Percentiles rank a stretch among this genome's conserved stretches.
These are phyloP conservation scores for Thraustotheca clavata DNA, from an alignment of 352 stramenopile genomes.

Conservation along the genomic window DNA sequence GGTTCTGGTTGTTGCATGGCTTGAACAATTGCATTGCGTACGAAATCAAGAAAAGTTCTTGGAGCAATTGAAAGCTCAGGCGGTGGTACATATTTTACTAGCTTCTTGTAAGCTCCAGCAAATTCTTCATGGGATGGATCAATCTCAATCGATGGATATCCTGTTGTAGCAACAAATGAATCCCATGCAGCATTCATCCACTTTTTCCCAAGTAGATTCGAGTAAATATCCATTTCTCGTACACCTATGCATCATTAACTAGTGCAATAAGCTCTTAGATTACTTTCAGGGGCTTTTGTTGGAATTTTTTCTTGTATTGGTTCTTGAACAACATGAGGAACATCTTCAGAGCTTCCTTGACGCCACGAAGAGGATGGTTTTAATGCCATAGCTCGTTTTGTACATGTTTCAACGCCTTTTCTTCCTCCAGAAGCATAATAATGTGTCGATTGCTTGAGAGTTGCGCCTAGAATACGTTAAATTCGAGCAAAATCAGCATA, in stretches of 20 bases:
- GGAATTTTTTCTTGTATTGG: background rate
- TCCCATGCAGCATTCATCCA: slow-evolving; percentile 55
- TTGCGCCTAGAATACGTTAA: background rate
- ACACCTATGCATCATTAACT: background rate
- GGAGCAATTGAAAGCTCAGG: background rate
- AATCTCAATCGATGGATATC: slow-evolving; percentile 26
- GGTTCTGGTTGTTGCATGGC: background rate
- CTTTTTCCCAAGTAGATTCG: slow-evolving; percentile 41
- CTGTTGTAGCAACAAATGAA: slow-evolving; percentile 31
- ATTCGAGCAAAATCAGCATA: background rate
- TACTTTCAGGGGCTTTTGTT: background rate
- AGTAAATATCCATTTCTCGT: slow-evolving; percentile 48
- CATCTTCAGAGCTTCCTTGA: background rate
- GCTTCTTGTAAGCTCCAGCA: slow-evolving; percentile 37
- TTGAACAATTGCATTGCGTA: slow-evolving; percentile 38
- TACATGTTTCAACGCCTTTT: background rate
- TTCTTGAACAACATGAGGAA: background rate
- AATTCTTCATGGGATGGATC: slow-evolving; percentile 33
- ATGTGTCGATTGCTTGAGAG: slow-evolving; percentile 9
- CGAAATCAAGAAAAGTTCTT: slow-evolving; percentile 43
- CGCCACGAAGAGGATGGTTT: slow-evolving; percentile 19
- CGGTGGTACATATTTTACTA: slow-evolving; percentile 31
- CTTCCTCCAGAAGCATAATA: slow-evolving; percentile 2
- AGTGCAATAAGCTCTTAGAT: background rate
- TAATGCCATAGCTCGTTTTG: background rate